Evolutionary conservation across 495 filamentous ascomycete genomes (phyloP).

Genomic region (Penicillium dipodomyicola): DNA sequence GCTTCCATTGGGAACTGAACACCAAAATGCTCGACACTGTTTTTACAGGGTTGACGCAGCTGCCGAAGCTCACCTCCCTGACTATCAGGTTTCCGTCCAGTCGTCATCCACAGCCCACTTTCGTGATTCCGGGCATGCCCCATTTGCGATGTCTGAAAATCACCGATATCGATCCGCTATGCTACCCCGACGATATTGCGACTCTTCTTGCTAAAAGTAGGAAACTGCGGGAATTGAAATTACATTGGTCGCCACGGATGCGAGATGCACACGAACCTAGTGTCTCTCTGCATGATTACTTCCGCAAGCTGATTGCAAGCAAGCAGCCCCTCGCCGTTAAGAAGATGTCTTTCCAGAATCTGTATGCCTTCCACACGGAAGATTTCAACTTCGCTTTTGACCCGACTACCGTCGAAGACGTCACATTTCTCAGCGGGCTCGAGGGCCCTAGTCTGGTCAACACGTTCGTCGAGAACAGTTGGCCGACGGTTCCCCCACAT

Average conservation of each 20-base stretch:
- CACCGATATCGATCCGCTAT: constrained; percentile 61
- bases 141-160: constrained; percentile 52
- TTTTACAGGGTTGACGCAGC: constrained; percentile 52
- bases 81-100: constrained; percentile 55
- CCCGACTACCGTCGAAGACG: constrained; percentile 41
- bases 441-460: constrained; percentile 41
- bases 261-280: constrained; percentile 56
- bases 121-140: constrained; percentile 56
- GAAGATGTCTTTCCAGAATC: constrained; percentile 54
- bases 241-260: constrained; percentile 65
- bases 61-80: constrained; percentile 51
- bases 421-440: constrained; percentile 52
- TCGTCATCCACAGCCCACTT: constrained; percentile 57
- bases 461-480: constrained; percentile 55
- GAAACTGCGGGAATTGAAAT: constrained; percentile 52
- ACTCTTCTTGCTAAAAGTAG: constrained; percentile 51
- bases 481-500: constrained; percentile 36
- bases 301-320: constrained; percentile 51
- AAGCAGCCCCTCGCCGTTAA: constrained; percentile 45
- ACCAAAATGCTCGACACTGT: constrained; percentile 61
- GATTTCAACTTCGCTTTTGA: constrained; percentile 45
- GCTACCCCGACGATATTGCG: constrained; percentile 63
- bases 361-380: constrained; percentile 53
- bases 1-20: constrained; percentile 62
- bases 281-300: constrained; percentile 53